Conservation (phyloP, 805 yeast species). For the Monosporozyma aerobia region DNA sequence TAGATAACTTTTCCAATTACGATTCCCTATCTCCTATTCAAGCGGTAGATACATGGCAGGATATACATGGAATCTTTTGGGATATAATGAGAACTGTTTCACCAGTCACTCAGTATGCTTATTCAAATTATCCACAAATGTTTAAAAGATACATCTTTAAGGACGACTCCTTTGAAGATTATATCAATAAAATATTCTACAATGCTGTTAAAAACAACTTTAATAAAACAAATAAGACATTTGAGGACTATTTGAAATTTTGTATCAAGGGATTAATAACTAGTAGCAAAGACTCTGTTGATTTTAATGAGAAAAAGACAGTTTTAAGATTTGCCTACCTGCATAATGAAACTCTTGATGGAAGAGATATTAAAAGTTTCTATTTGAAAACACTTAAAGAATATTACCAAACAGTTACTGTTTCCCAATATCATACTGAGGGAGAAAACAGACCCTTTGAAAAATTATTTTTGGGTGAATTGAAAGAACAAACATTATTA, state of each 20-base stretch:
- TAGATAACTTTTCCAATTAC: not conserved
- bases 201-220: not conserved
- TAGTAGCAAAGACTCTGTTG: not conserved
- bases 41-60: slow-evolving; percentile 1
- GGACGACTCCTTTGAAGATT: slow-evolving; percentile 4
- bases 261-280: not conserved
- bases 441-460: not conserved
- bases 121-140: slow-evolving; percentile 7
- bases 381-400: not conserved
- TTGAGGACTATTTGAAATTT: not conserved
- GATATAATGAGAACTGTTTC: not conserved
- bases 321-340: not conserved
- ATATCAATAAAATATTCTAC: slow-evolving; percentile 2
- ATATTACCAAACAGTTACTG: not conserved
- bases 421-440: not conserved
- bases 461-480: not conserved
- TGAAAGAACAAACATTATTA: not conserved
- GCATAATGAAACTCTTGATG: not conserved
- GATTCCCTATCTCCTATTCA: not conserved
- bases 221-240: not conserved
- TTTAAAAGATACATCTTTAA: slow-evolving; percentile 4
- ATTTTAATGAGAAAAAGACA: not conserved
- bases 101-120: slow-evolving; percentile 9
- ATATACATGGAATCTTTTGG: not conserved
- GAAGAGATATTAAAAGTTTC: not conserved